Evolutionary conservation across 768 basidiomycete species (phyloP), one percentile per base, ranked within the genome.

Genomic region (Cystobasidium ongulense): DNA sequence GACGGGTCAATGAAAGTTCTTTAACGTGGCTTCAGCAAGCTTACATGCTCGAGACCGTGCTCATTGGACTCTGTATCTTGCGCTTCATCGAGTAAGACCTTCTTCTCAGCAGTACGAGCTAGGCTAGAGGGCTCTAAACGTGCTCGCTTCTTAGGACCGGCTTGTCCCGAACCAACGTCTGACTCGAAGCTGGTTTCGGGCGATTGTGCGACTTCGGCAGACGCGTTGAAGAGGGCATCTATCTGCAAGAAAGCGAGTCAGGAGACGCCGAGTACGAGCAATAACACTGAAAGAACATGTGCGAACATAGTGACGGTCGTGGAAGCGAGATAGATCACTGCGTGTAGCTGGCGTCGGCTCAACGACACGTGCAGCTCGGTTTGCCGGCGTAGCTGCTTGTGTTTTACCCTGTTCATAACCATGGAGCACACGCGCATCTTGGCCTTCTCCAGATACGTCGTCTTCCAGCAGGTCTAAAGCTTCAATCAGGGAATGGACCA

Each of bases 281-380:
- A n/a, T n/a, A n/a, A n/a, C n/a, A n/a, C 52, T 7, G n/a, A n/a
- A 54, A n/a, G 27, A 8, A n/a, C n/a, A n/a, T 54, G 86, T 4
- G 92, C 83, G 79, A 88, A 93, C 38, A 52, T 46, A 46, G 41
- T 86, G 86, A n/a, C 82, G 81, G 23, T 86, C 87, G 78, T 93
- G 92, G 77, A 90, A 93, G 21, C 82, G 81, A 15, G 82, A 76
- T 3, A 95, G 85, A 11, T 89, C 87, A 39, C 84, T 84, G 72
- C 80, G 80, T 0, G 83, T 85, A 0, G 90, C 90, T 29, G 81
- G 83, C 4, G 79, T 76, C 0, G 89, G 88, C 2, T 84, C 84
- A 2, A 89, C 78, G 1, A 88, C 65, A 3, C n/a, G 1, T 1
- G 4, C 63, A 17, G 13, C 36, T 27, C 38, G 23, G 27, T 29